Evolutionary conservation across 176 grass and related monocot species (phyloP), one percentile per base, ranked within the genome.

Genomic region (Zoysia pacifica): DNA sequence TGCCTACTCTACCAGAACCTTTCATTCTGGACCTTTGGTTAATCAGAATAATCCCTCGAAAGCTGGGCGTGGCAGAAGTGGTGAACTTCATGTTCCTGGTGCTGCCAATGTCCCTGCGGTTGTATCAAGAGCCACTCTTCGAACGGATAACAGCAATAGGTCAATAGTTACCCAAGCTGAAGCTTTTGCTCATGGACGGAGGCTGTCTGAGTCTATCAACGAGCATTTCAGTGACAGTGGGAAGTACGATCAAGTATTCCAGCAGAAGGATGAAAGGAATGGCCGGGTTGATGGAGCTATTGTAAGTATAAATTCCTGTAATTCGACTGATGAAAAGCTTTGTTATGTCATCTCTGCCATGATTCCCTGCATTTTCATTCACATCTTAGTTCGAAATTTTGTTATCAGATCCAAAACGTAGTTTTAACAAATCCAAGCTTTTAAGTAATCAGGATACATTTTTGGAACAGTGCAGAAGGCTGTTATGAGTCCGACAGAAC

Each of bases 11-110:
- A 79, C 67, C 70, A 92, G 93, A 72, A 80, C 87, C 36, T 99
- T 90, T 9, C 88, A 93, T 88, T 99, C 97, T 73, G 97, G 97
- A n/a, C 97, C 97, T 82, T 74, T 99, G 69, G 93, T 91, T 72
- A 90, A 99, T 76, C 87, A 69, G 41, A 86, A 46, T 76, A 80
- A 86, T 19, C 13, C 82, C 45, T 86, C 84, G 79, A 89, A 93
- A 50, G 9, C 73, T 81, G 84, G 65, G 62, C 51, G 55, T 69
- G 93, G 73, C 38, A 83, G 80, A 28, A 78, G 83, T 60, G 86
- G 86, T 16, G 76, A 82, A 16, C 42, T 78, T 73, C 78, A 87
- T 75, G 81, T 78, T 64, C 61, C 84, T 69, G 75, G 78, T 45
- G 60, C 62, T 55, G 77, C 41, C 18, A 79, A 84, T 42, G 75